phyloP scores from a whole-genome alignment of 306 rosid genomes.

The Cicer bijugum region DNA sequence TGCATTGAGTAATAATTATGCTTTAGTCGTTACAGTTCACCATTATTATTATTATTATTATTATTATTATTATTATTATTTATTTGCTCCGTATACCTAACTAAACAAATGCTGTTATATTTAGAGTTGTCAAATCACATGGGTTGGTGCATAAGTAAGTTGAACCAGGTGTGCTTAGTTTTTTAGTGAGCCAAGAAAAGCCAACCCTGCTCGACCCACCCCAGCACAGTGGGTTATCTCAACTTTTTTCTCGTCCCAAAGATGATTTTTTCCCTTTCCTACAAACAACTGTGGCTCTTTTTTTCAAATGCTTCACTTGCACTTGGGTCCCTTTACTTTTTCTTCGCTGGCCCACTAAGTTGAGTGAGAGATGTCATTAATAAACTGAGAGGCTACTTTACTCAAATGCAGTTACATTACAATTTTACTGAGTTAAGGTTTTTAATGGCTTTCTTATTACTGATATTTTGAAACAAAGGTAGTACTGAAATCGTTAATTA shows the following conservation, averaged over 20 bases:
- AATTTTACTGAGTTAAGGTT: no score
- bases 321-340: neutral
- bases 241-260: no score
- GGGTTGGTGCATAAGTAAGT: neutral
- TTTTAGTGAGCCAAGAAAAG: neutral
- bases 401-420: no score
- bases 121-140: conserved; percentile 1
- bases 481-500: neutral
- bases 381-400: no score
- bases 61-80: neutral
- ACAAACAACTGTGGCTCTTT: neutral
- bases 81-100: neutral
- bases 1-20: neutral
- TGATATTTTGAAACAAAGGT: neutral
- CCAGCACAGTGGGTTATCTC: no score
- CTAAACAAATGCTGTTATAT: neutral
- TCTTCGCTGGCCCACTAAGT: neutral
- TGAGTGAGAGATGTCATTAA: neutral
- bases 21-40: neutral
- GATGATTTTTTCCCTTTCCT: neutral
- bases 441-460: no score
- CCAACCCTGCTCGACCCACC: no score
- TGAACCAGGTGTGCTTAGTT: neutral
- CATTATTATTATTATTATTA: neutral
- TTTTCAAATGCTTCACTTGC: neutral